Conservation (phyloP, 106 monocot genomes). For the Dendrobium officinale region DNA sequence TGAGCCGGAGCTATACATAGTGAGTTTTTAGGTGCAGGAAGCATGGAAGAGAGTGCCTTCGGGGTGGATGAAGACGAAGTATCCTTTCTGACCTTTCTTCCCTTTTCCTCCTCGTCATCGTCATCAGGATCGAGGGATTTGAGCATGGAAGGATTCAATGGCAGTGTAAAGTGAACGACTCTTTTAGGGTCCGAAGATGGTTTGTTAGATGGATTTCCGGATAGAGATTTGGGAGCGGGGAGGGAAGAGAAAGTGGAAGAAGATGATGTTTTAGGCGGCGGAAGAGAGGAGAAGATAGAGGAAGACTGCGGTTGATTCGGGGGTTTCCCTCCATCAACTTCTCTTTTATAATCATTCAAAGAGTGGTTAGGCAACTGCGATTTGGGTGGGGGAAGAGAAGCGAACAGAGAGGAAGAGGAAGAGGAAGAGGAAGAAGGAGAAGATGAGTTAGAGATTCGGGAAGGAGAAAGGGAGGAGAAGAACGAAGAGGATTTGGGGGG, state of each 20-base stretch:
- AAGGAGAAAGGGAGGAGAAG: slow-evolving; percentile 10
- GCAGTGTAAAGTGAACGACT: slow-evolving; percentile 55
- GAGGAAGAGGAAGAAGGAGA: slow-evolving; percentile 18
- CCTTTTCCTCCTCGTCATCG: slow-evolving; percentile 34
- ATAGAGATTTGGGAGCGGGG: slow-evolving; percentile 29
- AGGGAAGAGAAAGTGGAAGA: slow-evolving; percentile 28
- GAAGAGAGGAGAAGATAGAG: slow-evolving; percentile 11
- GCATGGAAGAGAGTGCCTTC: slow-evolving; percentile 47
- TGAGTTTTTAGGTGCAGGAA: slow-evolving; percentile 74
- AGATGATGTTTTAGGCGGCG: slow-evolving; percentile 4
- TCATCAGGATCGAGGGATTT: slow-evolving; percentile 26
- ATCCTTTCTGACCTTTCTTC: slow-evolving; percentile 19
- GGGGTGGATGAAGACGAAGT: slow-evolving; percentile 17
- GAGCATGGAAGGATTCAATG: slow-evolving; percentile 34
- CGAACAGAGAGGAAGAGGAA: slow-evolving; percentile 18
- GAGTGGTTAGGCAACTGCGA: neutral
- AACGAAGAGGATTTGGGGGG: slow-evolving; percentile 1
- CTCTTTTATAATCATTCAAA: neutral
- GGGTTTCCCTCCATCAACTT: neutral
- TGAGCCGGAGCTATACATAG: slow-evolving; percentile 36
- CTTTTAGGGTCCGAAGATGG: slow-evolving; percentile 19
- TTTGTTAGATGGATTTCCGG: slow-evolving; percentile 12
- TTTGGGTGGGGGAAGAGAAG: slow-evolving; percentile 23
- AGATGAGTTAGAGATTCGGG: slow-evolving; percentile 15
- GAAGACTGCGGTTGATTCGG: neutral